phyloP scores from a whole-genome alignment of 495 filamentous ascomycete species.

The Corynascus novoguineensis region DNA sequence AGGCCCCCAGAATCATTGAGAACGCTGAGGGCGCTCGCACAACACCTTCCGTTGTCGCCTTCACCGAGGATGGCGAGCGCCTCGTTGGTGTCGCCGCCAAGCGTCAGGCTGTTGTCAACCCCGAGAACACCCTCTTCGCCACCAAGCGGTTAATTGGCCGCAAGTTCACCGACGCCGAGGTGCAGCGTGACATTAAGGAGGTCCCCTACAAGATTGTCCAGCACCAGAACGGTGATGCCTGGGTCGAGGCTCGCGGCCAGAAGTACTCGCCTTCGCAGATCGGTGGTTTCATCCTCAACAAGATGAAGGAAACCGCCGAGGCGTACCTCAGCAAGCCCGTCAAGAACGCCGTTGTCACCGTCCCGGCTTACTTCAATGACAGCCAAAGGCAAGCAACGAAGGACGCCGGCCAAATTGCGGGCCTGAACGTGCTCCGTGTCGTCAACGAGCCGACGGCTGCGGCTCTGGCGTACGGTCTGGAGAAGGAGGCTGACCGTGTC shows the following conservation, averaged over 20 bases:
- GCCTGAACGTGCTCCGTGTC: constrained; percentile 92
- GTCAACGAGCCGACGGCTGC: constrained; percentile 96
- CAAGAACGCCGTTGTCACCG: constrained; percentile 94
- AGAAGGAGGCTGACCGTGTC: constrained; percentile 85
- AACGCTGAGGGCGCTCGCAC: constrained; percentile 86
- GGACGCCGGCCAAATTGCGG: constrained; percentile 93
- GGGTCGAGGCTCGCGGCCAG: constrained; percentile 92
- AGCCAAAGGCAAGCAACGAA: constrained; percentile 97
- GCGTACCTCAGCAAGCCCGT: constrained; percentile 79
- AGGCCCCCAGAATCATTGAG: constrained; percentile 91
- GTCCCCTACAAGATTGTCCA: constrained; percentile 99
- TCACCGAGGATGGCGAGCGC: constrained; percentile 94
- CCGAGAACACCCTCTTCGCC: constrained; percentile 97
- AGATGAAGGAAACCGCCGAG: constrained; percentile 99
- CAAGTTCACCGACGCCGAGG: constrained; percentile 93
- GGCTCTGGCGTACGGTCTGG: constrained; percentile 89
- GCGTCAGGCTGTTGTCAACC: constrained; percentile 98
- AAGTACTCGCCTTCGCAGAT: constrained; percentile 98
- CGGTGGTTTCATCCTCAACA: constrained; percentile 91
- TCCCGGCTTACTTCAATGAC: constrained; percentile 98
- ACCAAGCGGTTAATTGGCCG: constrained; percentile 99
- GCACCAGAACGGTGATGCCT: constrained; percentile 96
- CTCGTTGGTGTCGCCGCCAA: constrained; percentile 97
- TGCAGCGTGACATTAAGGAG: constrained; percentile 96
- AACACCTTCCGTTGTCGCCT: constrained; percentile 94